Percentiles rank a stretch among this genome's conserved stretches.
Conservation (phyloP, 306 rosid species). For the Herpetospermum pedunculosum region DNA sequence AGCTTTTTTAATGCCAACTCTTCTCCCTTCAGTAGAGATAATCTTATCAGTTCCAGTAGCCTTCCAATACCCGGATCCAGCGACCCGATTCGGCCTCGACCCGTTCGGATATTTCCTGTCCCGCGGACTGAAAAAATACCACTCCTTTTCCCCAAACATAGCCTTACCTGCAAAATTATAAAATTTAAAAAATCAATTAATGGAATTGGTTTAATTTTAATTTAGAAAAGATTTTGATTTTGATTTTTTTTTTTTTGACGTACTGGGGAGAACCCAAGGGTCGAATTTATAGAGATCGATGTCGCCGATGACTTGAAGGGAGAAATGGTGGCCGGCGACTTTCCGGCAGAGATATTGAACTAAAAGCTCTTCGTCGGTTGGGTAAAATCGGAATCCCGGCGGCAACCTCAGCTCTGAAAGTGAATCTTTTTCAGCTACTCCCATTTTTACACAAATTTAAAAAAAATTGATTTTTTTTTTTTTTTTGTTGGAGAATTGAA, state of each 20-base stretch:
- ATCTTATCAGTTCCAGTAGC: constrained; percentile 89
- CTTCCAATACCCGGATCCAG: constrained; percentile 95
- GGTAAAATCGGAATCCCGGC: constrained; percentile 81
- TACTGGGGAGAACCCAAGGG: constrained; percentile 87
- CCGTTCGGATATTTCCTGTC: constrained; percentile 90
- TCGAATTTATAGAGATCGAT: constrained; percentile 86
- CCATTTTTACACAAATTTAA: constrained; percentile 27
- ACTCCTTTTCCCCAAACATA: constrained; percentile 79
- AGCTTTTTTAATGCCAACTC: constrained; percentile 83
- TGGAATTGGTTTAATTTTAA: neutral
- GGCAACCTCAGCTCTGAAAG: constrained; percentile 67
- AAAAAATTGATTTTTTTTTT: neutral
- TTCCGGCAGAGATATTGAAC: constrained; percentile 80
- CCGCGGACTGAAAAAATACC: constrained; percentile 88
- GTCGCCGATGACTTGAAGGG: constrained; percentile 65
- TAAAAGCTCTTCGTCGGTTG: constrained; percentile 86
- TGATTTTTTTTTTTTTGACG: neutral
- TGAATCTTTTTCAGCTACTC: constrained; percentile 41
- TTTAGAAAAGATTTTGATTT: neutral
- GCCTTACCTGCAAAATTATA: constrained; percentile 44
- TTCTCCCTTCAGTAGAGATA: constrained; percentile 64
- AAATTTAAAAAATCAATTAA: neutral
- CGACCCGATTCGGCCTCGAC: constrained; percentile 83
- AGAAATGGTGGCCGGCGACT: constrained; percentile 83
- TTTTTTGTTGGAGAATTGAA: neutral